Conservation (phyloP, 2,329 filamentous ascomycete species). For the Ascomycota sp. region DNA sequence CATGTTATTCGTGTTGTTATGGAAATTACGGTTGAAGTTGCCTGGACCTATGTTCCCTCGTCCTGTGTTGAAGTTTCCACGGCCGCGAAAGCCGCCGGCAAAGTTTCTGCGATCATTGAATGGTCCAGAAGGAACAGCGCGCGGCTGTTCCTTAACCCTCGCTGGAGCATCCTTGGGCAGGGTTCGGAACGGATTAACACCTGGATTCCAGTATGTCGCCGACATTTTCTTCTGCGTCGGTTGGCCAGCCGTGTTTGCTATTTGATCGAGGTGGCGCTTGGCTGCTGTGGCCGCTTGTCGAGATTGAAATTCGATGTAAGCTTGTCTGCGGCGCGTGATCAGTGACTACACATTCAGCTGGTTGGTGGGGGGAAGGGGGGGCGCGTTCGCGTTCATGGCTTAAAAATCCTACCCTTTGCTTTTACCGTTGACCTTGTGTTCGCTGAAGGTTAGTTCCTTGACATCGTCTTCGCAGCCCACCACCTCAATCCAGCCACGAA, state of each 20-base stretch:
- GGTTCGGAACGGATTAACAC: constrained; percentile 74
- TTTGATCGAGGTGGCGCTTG: constrained; percentile 60
- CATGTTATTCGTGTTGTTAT: constrained; percentile 24
- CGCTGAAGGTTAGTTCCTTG: constrained; percentile 87
- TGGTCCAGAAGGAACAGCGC: constrained; percentile 26
- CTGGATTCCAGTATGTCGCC: constrained; percentile 55
- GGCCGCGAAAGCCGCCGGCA: constrained; percentile 30
- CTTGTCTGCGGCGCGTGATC: constrained; percentile 27
- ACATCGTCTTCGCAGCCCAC: constrained; percentile 69
- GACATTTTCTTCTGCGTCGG: constrained; percentile 48
- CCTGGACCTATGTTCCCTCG: constrained; percentile 28
- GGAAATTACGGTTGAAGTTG: constrained; percentile 21
- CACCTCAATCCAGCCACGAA: constrained; percentile 67
- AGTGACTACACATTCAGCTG: too few relatives aligned
- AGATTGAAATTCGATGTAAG: constrained; percentile 68
- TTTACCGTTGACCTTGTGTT: constrained; percentile 98
- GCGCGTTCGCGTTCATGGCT: not conserved
- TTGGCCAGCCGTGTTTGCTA: constrained; percentile 28
- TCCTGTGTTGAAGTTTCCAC: constrained; percentile 22
- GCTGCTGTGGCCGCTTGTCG: constrained; percentile 69
- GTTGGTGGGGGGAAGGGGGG: too few relatives aligned
- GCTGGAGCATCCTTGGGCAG: constrained; percentile 68
- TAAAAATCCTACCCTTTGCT: constrained; percentile 64
- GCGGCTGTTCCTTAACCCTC: constrained; percentile 38
- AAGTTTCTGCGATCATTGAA: constrained; percentile 25